These are phyloP conservation scores for Begonia peltatifolia DNA, from an alignment of 306 rosid genomes.

Conservation along the genomic window DNA sequence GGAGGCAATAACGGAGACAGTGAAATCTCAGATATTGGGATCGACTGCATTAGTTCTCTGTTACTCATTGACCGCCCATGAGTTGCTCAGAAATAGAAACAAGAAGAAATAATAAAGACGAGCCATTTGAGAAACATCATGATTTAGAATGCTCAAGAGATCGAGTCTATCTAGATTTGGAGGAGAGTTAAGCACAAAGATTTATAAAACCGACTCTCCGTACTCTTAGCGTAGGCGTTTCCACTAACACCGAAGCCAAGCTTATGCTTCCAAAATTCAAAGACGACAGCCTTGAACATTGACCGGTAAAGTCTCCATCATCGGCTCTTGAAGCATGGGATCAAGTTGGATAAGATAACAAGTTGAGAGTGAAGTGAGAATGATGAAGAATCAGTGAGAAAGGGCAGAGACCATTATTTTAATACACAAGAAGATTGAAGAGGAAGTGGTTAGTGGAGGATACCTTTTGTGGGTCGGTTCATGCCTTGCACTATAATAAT, in stretches of 20 bases:
- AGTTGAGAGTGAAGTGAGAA: constrained; percentile 10
- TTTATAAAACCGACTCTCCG: too few species aligned
- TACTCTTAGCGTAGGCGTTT: background rate
- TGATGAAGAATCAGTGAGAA: background rate
- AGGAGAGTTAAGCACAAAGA: too few species aligned
- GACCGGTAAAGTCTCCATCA: constrained; percentile 13
- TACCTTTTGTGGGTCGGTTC: constrained; percentile 22
- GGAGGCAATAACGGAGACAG: constrained; percentile 1
- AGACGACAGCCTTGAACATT: constrained; percentile 8
- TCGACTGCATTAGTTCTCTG: background rate
- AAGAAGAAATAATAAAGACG: too few species aligned
- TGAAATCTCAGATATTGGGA: constrained; percentile 8
- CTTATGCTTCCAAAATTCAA: constrained; percentile 15
- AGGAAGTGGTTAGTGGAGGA: constrained; percentile 25
- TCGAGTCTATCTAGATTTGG: too few species aligned
- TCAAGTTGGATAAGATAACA: constrained; percentile 7
- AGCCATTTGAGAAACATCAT: too few species aligned
- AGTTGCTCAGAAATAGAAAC: too few species aligned
- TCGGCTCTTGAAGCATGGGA: constrained; percentile 2
- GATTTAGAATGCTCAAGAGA: too few species aligned
- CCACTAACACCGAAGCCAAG: constrained; percentile 6
- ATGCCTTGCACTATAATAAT: constrained; percentile 24
- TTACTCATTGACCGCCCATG: too few species aligned
- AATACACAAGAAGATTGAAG: background rate
- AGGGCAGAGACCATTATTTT: background rate